A percentile compares a stretch with the other conserved stretches of the same genome.
Evolutionary conservation across 345 rosid genomes (phyloP).

Genomic region (Excoecaria cochinchinensis): DNA sequence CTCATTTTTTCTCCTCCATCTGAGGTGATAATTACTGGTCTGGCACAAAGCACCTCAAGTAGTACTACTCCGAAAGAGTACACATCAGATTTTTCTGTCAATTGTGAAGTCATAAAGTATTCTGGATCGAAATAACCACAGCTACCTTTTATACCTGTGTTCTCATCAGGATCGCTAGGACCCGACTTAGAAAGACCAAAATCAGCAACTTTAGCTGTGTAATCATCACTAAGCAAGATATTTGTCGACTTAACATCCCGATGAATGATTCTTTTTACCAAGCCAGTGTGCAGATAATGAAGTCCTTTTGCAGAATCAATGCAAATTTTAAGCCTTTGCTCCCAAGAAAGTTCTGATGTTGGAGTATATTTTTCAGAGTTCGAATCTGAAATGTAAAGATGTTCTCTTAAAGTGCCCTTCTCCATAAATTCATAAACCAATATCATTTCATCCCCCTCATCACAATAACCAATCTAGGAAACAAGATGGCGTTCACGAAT

Average conservation of each 20-base stretch:
- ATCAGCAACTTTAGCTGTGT: slow-evolving; percentile 55
- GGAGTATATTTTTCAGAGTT: neutral
- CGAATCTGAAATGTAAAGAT: slow-evolving; percentile 38
- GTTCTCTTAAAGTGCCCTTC: slow-evolving; percentile 50
- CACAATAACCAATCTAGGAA: slow-evolving; percentile 63
- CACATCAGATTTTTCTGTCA: slow-evolving; percentile 57
- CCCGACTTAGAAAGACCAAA: slow-evolving; percentile 56
- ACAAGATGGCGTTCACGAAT: slow-evolving; percentile 66
- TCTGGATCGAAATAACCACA: slow-evolving; percentile 58
- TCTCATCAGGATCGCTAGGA: slow-evolving; percentile 32
- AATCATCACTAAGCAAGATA: slow-evolving; percentile 46
- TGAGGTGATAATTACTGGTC: slow-evolving; percentile 33
- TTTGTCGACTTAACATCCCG: slow-evolving; percentile 67
- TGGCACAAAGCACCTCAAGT: slow-evolving; percentile 51
- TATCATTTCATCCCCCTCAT: slow-evolving; percentile 55
- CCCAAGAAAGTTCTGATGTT: slow-evolving; percentile 40
- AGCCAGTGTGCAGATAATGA: slow-evolving; percentile 49
- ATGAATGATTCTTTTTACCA: slow-evolving; percentile 46
- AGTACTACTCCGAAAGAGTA: slow-evolving; percentile 58
- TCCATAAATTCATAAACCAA: slow-evolving; percentile 62
- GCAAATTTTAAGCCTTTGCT: slow-evolving; percentile 57
- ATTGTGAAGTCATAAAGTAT: slow-evolving; percentile 38
- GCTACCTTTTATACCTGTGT: slow-evolving; percentile 47
- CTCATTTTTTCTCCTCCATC: slow-evolving; percentile 40
- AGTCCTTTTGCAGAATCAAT: slow-evolving; percentile 59